phyloP scores from a whole-genome alignment of 2,329 filamentous ascomycete genomes.

The Alternaria dauci region DNA sequence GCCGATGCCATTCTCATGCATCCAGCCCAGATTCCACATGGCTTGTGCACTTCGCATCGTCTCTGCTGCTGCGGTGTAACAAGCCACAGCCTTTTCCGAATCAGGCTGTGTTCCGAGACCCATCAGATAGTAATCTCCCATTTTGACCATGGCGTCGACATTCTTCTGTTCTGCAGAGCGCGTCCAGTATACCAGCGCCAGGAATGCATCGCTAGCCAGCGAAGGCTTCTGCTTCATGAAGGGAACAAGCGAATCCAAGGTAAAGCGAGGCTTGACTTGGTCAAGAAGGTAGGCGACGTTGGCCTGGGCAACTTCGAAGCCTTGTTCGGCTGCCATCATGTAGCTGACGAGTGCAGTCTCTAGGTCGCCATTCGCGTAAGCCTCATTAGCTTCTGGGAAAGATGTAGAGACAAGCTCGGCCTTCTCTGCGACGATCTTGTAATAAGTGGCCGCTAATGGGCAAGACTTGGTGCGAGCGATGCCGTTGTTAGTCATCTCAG shows the following conservation, averaged over 20 bases:
- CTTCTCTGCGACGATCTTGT: constrained; percentile 88
- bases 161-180: constrained; percentile 92
- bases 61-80: constrained; percentile 91
- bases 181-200: constrained; percentile 94
- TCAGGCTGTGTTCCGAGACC: constrained; percentile 77
- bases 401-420: constrained; percentile 86
- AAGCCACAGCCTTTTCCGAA: constrained; percentile 86
- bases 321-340: constrained; percentile 89
- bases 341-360: constrained; percentile 83
- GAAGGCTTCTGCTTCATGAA: constrained; percentile 54
- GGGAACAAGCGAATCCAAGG: constrained; percentile 64
- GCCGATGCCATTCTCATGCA: constrained; percentile 97
- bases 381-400: constrained; percentile 82
- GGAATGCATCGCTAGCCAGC: constrained; percentile 64
- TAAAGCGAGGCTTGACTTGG: constrained; percentile 60
- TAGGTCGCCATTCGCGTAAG: constrained; percentile 79
- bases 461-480: constrained; percentile 83
- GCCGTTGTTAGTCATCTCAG: constrained; percentile 83
- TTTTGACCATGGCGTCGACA: constrained; percentile 93
- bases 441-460: constrained; percentile 78
- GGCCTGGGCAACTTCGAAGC: constrained; percentile 87
- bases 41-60: constrained; percentile 92
- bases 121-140: constrained; percentile 95
- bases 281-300: constrained; percentile 91
- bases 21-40: constrained; percentile 97